phyloP scores from a whole-genome alignment of 192 early-diverging fungal species.

The Podila epigama region DNA sequence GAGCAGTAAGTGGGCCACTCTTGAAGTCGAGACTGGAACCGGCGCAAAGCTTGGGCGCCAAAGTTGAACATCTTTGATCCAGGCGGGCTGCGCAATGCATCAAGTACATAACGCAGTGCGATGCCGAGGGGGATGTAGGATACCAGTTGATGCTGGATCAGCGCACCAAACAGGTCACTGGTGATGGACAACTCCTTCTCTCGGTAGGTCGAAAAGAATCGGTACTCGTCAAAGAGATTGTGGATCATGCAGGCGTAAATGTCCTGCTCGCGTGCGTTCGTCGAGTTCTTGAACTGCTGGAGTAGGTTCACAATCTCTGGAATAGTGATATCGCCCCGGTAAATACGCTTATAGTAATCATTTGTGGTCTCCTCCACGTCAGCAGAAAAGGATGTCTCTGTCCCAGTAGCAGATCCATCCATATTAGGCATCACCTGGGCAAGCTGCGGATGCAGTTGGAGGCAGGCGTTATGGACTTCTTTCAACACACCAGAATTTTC shows the following conservation, averaged over 20 bases:
- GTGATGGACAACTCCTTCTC: slow-evolving; percentile 92
- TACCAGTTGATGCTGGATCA: slow-evolving; percentile 91
- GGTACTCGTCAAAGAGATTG: slow-evolving; percentile 95
- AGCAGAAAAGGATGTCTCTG: slow-evolving; percentile 64
- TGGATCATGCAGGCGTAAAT: slow-evolving; percentile 91
- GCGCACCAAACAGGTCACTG: slow-evolving; percentile 85
- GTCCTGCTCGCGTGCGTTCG: slow-evolving; percentile 77
- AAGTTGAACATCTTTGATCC: slow-evolving; percentile 89
- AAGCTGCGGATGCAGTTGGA: slow-evolving; percentile 61
- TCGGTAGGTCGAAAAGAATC: slow-evolving; percentile 94
- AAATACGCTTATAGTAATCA: slow-evolving; percentile 78
- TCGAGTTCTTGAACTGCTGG: slow-evolving; percentile 80
- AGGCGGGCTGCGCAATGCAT: slow-evolving; percentile 81
- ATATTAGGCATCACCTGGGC: slow-evolving; percentile 49
- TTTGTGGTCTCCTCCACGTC: slow-evolving; percentile 83
- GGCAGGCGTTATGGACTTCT: slow-evolving; percentile 61
- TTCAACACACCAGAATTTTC: slow-evolving; percentile 67
- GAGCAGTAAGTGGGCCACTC: slow-evolving; percentile 94
- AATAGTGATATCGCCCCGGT: slow-evolving; percentile 81
- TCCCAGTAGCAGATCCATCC: slow-evolving; percentile 52
- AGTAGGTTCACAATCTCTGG: slow-evolving; percentile 87
- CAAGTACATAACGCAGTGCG: slow-evolving; percentile 89
- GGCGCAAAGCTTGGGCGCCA: slow-evolving; percentile 84
- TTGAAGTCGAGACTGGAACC: slow-evolving; percentile 82
- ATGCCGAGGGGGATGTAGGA: slow-evolving; percentile 79